Conservation (phyloP, 805 yeast genomes). For the Saturnispora hagleri region DNA sequence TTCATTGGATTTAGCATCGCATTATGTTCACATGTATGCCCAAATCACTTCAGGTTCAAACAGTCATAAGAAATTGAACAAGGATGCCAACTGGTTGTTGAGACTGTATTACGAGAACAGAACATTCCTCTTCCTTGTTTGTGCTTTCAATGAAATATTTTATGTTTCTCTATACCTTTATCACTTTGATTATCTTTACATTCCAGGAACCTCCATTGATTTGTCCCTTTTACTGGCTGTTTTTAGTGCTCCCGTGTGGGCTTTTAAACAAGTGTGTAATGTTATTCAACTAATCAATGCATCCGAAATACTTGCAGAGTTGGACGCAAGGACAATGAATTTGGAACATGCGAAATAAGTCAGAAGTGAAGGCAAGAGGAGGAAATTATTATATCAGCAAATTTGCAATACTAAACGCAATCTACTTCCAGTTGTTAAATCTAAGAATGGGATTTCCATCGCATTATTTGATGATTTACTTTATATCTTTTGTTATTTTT, state of each 20-base stretch:
- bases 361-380: background rate
- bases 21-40: conserved; percentile 98
- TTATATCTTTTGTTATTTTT: background rate
- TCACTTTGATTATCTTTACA: conserved; percentile 43
- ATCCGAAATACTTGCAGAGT: conserved; percentile 64
- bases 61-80: conserved; percentile 76
- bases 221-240: conserved; percentile 31
- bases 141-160: conserved; percentile 89
- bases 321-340: conserved; percentile 49
- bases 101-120: conserved; percentile 83
- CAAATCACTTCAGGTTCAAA: conserved; percentile 69
- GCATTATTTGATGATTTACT: background rate
- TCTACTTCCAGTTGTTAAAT: background rate
- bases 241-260: conserved; percentile 75
- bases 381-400: background rate
- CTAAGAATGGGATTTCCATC: background rate
- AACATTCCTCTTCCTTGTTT: conserved; percentile 73
- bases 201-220: conserved; percentile 30
- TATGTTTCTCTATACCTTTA: conserved; percentile 81
- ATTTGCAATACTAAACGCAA: background rate
- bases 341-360: conserved; percentile 8
- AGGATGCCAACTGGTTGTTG: conserved; percentile 61
- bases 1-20: conserved; percentile 83
- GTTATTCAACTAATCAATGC: conserved; percentile 85
- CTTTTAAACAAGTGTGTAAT: conserved; percentile 84